Percentiles rank a stretch among this genome's conserved stretches.
Evolutionary conservation across 1,284 basidiomycete species (phyloP).

Genomic region (Spongispora temasekensis): DNA sequence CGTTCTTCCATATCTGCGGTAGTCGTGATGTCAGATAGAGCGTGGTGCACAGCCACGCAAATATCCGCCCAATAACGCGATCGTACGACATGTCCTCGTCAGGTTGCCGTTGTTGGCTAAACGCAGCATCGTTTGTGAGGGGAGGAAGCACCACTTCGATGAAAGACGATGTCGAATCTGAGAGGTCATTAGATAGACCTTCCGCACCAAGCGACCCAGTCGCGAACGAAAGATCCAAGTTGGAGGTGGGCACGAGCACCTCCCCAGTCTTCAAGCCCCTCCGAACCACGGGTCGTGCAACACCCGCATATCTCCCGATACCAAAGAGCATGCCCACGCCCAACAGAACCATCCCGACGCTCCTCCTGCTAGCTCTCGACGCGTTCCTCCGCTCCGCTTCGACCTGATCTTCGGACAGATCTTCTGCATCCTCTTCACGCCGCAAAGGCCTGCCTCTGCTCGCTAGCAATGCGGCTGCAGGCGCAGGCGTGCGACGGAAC

Average conservation of each 20-base stretch:
- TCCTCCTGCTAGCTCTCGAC: conserved; percentile 62
- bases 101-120: conserved; percentile 29
- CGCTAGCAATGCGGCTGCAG: conserved; percentile 26
- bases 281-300: conserved; percentile 27
- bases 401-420: conserved; percentile 24
- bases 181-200: not conserved
- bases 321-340: conserved; percentile 70
- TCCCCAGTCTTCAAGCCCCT: conserved; percentile 35
- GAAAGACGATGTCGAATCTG: not conserved
- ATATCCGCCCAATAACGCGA: conserved; percentile 80
- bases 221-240: conserved; percentile 2
- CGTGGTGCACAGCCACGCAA: conserved; percentile 90
- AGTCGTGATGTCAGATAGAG: conserved; percentile 89
- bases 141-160: conserved; percentile 26
- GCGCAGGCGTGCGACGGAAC: conserved; percentile 33
- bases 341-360: conserved; percentile 73
- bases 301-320: conserved; percentile 50
- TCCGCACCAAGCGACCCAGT: conserved; percentile 10
- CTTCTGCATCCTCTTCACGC: conserved; percentile 35
- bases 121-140: conserved; percentile 9
- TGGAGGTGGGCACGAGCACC: conserved; percentile 33
- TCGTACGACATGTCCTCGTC: conserved; percentile 44
- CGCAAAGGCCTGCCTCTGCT: conserved; percentile 50
- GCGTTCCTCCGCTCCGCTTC: conserved; percentile 37
- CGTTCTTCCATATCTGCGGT: conserved; percentile 98